Evolutionary conservation across 257 asterid species (phyloP).

Genomic region (Apocynum venetum): DNA sequence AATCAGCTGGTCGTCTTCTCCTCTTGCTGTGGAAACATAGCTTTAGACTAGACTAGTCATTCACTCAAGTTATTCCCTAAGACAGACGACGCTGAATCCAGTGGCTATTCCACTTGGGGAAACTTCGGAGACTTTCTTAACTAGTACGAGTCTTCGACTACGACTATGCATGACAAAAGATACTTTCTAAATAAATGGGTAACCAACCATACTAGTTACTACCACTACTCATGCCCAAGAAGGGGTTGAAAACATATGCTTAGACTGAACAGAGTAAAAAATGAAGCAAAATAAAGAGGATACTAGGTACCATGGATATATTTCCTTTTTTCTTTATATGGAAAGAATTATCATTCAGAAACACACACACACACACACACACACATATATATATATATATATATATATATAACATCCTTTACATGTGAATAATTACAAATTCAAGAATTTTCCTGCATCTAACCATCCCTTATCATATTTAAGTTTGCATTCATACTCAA

Average conservation of each 20-base stretch:
- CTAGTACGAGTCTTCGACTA: background rate
- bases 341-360: background rate
- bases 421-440: background rate
- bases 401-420: background rate
- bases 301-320: too few species aligned
- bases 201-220: background rate
- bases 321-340: background rate
- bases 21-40: too few species aligned
- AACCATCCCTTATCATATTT: background rate
- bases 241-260: background rate
- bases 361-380: too few species aligned
- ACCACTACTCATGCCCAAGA: background rate
- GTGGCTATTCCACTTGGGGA: background rate
- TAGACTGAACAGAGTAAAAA: too few species aligned
- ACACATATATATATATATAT: too few species aligned
- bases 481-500: background rate
- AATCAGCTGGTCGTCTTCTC: too few species aligned
- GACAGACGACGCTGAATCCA: too few species aligned
- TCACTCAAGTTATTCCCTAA: too few species aligned
- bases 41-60: too few species aligned
- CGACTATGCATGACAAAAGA: background rate
- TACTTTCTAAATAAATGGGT: background rate
- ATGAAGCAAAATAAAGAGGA: too few species aligned
- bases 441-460: constrained; percentile 3
- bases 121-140: background rate